These are phyloP conservation scores for Wallacemonas rigidus DNA, from an alignment of 208 protist species.

Conservation along the genomic window DNA sequence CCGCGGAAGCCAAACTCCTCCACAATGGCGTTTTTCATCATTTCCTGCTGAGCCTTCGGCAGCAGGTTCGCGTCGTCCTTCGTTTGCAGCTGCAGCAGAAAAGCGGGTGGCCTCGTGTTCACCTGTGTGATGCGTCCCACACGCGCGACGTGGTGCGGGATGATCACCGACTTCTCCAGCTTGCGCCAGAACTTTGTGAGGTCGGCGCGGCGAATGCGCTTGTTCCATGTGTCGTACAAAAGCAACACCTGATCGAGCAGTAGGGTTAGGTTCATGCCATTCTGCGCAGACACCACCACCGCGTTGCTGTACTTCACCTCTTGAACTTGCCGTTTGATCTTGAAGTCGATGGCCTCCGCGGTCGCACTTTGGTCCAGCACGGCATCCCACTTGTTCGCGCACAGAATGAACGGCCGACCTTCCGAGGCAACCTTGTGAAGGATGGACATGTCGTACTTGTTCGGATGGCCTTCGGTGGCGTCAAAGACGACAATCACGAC, in stretches of 20 bases:
- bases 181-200: conserved; percentile 91
- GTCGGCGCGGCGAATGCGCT: conserved; percentile 76
- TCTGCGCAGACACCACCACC: conserved; percentile 87
- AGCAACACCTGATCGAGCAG: conserved; percentile 85
- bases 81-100: conserved; percentile 88
- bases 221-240: conserved; percentile 92
- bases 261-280: conserved; percentile 87
- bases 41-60: conserved; percentile 79
- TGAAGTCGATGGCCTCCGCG: conserved; percentile 92
- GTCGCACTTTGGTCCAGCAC: conserved; percentile 88
- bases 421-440: conserved; percentile 84
- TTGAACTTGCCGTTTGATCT: conserved; percentile 90
- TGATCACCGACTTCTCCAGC: conserved; percentile 89
- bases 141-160: conserved; percentile 87
- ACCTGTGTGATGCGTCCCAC: conserved; percentile 87
- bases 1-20: conserved; percentile 92
- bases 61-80: conserved; percentile 83
- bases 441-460: conserved; percentile 93
- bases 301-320: conserved; percentile 92
- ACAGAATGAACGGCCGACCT: conserved; percentile 87
- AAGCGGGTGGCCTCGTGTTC: conserved; percentile 85
- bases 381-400: conserved; percentile 93
- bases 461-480: conserved; percentile 90
- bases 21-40: conserved; percentile 92
- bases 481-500: conserved; percentile 91